Conservation (phyloP, 2,329 filamentous ascomycete genomes). For the Dactylellina drechsleri region DNA sequence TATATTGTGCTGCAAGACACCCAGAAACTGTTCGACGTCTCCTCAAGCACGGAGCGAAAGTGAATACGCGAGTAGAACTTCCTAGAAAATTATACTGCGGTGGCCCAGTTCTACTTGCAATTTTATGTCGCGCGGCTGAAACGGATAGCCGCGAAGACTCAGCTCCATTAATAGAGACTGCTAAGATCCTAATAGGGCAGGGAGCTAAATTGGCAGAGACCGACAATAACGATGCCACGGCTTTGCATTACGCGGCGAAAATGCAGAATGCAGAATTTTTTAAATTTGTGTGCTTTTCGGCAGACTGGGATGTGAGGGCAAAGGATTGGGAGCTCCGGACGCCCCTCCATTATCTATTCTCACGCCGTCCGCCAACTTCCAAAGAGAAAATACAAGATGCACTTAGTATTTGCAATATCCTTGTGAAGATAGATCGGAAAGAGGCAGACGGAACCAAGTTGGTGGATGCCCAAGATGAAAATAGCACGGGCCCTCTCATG, state of each 20-base stretch:
- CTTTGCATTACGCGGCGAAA: constrained; percentile 15
- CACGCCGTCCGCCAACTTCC: background rate
- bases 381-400: constrained; percentile 5
- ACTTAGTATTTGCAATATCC: constrained; percentile 10
- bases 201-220: constrained; percentile 10
- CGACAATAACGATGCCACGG: background rate
- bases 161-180: constrained; percentile 1
- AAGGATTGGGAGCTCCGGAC: background rate
- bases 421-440: constrained; percentile 25
- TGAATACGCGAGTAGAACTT: too few species aligned
- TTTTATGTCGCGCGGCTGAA: background rate
- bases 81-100: too few species aligned
- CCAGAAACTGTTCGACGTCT: background rate
- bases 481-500: constrained; percentile 8
- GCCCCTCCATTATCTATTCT: constrained; percentile 22
- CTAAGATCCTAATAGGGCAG: constrained; percentile 1
- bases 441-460: constrained; percentile 9
- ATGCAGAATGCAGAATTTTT: constrained; percentile 27
- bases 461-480: constrained; percentile 14
- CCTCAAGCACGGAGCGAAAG: constrained; percentile 9
- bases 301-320: constrained; percentile 28
- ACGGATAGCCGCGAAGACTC: background rate
- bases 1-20: constrained; percentile 1
- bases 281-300: constrained; percentile 24
- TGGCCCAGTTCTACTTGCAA: background rate